These are phyloP conservation scores for Solanum corneliomulleri DNA, from an alignment of 257 asterid genomes.

Conservation along the genomic window DNA sequence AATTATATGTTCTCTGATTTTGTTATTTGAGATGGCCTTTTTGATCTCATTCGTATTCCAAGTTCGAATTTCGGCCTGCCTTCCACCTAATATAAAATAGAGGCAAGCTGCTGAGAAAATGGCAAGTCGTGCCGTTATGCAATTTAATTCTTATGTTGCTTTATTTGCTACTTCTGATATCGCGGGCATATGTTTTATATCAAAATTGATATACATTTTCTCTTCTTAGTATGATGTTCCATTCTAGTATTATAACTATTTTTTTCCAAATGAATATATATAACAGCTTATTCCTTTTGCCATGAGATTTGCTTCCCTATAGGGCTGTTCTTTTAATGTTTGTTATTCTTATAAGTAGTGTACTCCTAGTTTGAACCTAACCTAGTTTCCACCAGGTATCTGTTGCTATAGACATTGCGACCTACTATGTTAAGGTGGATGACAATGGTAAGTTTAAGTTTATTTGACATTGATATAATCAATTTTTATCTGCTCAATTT, in stretches of 20 bases:
- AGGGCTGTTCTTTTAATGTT: neutral
- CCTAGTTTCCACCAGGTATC: constrained; percentile 41
- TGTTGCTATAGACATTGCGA: constrained; percentile 11
- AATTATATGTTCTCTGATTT: neutral
- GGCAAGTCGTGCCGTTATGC: neutral
- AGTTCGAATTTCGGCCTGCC: too few species aligned
- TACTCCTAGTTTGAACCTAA: neutral
- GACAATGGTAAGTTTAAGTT: neutral
- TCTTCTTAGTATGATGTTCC: neutral
- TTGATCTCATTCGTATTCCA: too few species aligned
- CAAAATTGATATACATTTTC: neutral
- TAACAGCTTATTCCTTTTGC: neutral
- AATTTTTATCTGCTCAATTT: neutral
- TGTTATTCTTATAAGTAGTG: neutral
- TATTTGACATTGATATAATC: neutral
- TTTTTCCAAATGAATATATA: neutral
- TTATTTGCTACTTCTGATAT: neutral
- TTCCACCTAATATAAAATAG: too few species aligned
- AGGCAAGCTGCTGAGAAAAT: neutral
- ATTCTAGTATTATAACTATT: neutral
- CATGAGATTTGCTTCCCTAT: neutral
- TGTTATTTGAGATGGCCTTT: neutral
- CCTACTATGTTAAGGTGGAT: constrained; percentile 35
- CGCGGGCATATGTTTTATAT: neutral
- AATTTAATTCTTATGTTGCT: neutral